These are phyloP conservation scores for Penicillium brasilianum DNA, from an alignment of 2,329 filamentous ascomycete genomes.

Conservation along the genomic window DNA sequence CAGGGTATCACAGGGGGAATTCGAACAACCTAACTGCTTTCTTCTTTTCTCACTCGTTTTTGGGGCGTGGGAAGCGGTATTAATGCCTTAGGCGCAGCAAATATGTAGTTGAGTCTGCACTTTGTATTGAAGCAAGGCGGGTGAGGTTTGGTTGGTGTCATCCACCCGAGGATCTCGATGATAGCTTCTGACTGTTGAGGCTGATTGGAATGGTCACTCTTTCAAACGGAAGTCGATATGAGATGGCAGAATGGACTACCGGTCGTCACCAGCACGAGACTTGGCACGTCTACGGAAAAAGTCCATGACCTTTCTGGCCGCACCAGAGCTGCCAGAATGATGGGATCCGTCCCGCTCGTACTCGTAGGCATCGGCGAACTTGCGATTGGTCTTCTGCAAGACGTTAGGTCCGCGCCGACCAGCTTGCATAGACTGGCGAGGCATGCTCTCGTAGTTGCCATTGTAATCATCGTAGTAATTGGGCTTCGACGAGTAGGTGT, in stretches of 20 bases:
- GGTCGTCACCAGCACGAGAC: conserved; percentile 62
- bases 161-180: conserved; percentile 22
- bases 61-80: conserved; percentile 15
- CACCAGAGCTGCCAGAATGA: conserved; percentile 81
- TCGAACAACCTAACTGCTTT: conserved; percentile 45
- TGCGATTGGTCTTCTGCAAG: conserved; percentile 82
- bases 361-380: conserved; percentile 87
- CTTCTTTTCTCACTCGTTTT: conserved; percentile 25
- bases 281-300: conserved; percentile 90
- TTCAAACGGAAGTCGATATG: neutral
- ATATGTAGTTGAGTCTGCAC: conserved; percentile 13
- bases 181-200: neutral
- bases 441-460: conserved; percentile 45
- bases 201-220: neutral
- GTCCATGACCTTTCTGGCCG: conserved; percentile 94
- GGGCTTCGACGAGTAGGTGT: conserved; percentile 41
- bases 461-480: conserved; percentile 57
- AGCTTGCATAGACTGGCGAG: conserved; percentile 51
- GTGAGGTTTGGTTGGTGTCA: conserved; percentile 19
- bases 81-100: conserved; percentile 19
- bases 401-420: conserved; percentile 59
- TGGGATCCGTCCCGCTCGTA: conserved; percentile 64
- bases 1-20: conserved; percentile 48
- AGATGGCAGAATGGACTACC: conserved; percentile 29
- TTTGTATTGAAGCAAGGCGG: conserved; percentile 20